Evolutionary conservation across 2,329 filamentous ascomycete species (phyloP).

Genomic region (Lizonia empirigonia): DNA sequence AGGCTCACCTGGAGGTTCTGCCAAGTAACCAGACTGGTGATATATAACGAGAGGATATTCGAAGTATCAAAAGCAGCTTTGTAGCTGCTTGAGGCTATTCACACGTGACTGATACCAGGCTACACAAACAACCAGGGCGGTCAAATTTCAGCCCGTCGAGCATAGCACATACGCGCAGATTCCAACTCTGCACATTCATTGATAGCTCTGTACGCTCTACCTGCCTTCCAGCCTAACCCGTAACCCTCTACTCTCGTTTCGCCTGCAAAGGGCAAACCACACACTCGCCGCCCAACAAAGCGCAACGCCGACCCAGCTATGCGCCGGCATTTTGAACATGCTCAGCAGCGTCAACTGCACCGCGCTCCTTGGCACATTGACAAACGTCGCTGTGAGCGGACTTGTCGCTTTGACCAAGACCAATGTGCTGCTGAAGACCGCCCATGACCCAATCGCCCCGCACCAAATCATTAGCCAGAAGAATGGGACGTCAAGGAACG

Average conservation of each 20-base stretch:
- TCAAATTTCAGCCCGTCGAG: too few species aligned
- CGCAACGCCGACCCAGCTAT: conserved; percentile 58
- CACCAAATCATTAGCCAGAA: conserved; percentile 61
- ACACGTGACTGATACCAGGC: too few species aligned
- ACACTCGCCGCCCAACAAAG: conserved; percentile 57
- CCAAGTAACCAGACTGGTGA: too few species aligned
- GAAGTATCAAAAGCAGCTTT: too few species aligned
- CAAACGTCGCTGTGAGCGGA: conserved; percentile 57
- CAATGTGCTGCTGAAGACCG: conserved; percentile 56
- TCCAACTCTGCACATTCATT: too few species aligned
- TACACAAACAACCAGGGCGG: too few species aligned
- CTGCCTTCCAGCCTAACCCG: conserved; percentile 42
- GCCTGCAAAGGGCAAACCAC: conserved; percentile 56
- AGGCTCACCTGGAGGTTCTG: too few species aligned
- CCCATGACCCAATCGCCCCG: conserved; percentile 55
- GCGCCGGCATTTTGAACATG: conserved; percentile 55
- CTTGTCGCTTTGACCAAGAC: conserved; percentile 57
- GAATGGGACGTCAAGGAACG: conserved; percentile 61
- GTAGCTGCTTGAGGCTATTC: too few species aligned
- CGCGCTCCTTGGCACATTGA: conserved; percentile 56
- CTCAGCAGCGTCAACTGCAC: conserved; percentile 57
- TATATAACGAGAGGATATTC: too few species aligned
- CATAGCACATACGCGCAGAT: too few species aligned
- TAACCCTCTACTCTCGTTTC: conserved; percentile 44
- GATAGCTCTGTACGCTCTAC: too few species aligned